Evolutionary conservation across 495 filamentous ascomycete genomes (phyloP), one percentile per base, ranked within the genome.

Genomic region (Penicillium cataractarum): DNA sequence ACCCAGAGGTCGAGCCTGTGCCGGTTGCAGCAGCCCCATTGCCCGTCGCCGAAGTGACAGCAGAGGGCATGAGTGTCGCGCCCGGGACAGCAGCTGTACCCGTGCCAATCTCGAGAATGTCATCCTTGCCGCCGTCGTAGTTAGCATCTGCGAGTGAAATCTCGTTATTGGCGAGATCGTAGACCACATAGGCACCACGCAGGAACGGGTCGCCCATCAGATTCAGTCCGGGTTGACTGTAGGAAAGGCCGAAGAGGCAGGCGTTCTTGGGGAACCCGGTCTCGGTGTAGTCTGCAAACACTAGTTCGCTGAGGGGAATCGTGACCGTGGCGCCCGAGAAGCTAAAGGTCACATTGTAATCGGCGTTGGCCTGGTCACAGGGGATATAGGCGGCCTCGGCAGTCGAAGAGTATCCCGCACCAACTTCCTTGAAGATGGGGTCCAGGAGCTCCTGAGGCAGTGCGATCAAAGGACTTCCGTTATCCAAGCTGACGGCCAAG

Each of bases 151-250:
- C 93, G 54, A 97, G 78, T 1, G 71, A 74, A 62, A 96, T 91
- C 76, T 91, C 80, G 74, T 94, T 90, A 72, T 92, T 94, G 15
- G 82, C 83, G 40, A 96, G 79, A 66, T 96, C 91, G 67, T 92
- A 97, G 4, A 97, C 92, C 7, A 95, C 86, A 67, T 97, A 97
- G 0, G 93, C 92, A 37, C 88, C 89, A 35, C 93, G 82, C n/a
- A 97, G 82, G 79, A 97, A 97, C 0, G 92, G 92, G 69, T 96
- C 93, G 26, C 93, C 93, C 24, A 97, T 77, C 3, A 96, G 87
- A 42, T 83, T 84, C 17, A 85, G 86, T 46, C 84, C 84, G 15
- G 74, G 64, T 13, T 63, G 48, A 12, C 84, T 86, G 9, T 86
- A 83, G 17, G 86, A 75, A 61, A 97, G 83, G 55, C 90, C 90